phyloP scores from a whole-genome alignment of 305 asterid species.

The Plantago lanceolata region DNA sequence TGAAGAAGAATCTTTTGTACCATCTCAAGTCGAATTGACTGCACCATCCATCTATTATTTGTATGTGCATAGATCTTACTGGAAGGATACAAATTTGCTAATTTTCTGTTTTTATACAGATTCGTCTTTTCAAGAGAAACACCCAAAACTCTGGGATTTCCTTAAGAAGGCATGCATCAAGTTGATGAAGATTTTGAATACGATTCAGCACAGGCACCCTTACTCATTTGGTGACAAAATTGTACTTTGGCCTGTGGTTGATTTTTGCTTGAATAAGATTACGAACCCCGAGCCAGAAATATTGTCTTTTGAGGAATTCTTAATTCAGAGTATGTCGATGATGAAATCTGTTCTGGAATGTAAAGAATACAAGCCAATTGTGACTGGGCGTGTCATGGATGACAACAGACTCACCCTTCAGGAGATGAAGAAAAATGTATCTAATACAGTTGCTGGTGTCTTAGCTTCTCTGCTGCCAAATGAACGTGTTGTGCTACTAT shows the following conservation, averaged over 20 bases:
- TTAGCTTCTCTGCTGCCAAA: constrained; percentile 69
- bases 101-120: constrained; percentile 53
- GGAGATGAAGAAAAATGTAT: constrained; percentile 75
- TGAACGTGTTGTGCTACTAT: constrained; percentile 77
- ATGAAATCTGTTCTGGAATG: constrained; percentile 84
- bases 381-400: constrained; percentile 86
- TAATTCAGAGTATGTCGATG: constrained; percentile 87
- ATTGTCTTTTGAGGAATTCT: constrained; percentile 61
- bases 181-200: constrained; percentile 72
- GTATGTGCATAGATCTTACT: constrained; percentile 15
- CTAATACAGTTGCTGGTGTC: constrained; percentile 64
- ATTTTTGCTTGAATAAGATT: constrained; percentile 78
- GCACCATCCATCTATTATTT: neutral
- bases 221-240: constrained; percentile 88
- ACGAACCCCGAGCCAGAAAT: constrained; percentile 77
- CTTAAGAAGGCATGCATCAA: constrained; percentile 74
- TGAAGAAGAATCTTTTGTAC: constrained; percentile 13
- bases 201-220: constrained; percentile 85
- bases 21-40: constrained; percentile 8
- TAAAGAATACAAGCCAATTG: constrained; percentile 75
- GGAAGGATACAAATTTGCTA: constrained; percentile 27
- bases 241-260: constrained; percentile 68
- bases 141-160: constrained; percentile 71
- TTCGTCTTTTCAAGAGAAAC: constrained; percentile 65
- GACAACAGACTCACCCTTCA: constrained; percentile 69